These are phyloP conservation scores for Dendryphion nanum DNA, from an alignment of 2,329 filamentous ascomycete species.

Conservation along the genomic window DNA sequence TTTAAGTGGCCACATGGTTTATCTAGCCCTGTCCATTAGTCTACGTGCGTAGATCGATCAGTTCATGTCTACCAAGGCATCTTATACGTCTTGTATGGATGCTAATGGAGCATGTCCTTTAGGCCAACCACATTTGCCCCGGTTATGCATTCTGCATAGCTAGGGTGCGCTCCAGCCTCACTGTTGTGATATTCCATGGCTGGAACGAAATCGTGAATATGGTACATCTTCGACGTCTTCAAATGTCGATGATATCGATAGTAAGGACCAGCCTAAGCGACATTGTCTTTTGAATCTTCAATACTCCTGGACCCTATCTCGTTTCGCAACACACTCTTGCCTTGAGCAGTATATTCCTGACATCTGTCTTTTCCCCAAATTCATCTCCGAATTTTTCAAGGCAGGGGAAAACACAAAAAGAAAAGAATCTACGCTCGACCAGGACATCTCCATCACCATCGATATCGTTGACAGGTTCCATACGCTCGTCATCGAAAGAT, in stretches of 20 bases:
- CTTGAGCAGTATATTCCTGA: constrained; percentile 28
- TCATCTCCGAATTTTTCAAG: constrained; percentile 31
- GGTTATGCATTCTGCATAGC: no score
- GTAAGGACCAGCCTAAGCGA: no score
- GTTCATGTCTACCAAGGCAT: constrained; percentile 26
- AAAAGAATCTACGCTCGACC: constrained; percentile 12
- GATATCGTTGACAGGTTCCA: constrained; percentile 32
- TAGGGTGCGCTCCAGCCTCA: no score
- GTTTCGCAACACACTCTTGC: constrained; percentile 29
- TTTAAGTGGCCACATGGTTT: constrained; percentile 87
- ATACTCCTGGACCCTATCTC: no score
- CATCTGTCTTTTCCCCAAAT: constrained; percentile 21
- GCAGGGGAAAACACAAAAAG: constrained; percentile 34
- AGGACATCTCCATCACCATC: constrained; percentile 22
- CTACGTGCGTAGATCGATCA: constrained; percentile 79
- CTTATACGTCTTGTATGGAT: constrained; percentile 34
- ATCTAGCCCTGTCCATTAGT: constrained; percentile 89
- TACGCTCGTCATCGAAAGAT: constrained; percentile 22
- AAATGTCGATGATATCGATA: no score
- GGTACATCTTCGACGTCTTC: constrained; percentile 27
- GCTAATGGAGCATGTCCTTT: constrained; percentile 27
- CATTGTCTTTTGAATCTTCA: no score
- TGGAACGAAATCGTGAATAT: constrained; percentile 8
- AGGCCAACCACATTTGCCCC: constrained; percentile 17
- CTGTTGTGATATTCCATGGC: constrained; percentile 3